Evolutionary conservation across 2,329 filamentous ascomycete species (phyloP).

Genomic region (Pseudogymnoascus sp.): DNA sequence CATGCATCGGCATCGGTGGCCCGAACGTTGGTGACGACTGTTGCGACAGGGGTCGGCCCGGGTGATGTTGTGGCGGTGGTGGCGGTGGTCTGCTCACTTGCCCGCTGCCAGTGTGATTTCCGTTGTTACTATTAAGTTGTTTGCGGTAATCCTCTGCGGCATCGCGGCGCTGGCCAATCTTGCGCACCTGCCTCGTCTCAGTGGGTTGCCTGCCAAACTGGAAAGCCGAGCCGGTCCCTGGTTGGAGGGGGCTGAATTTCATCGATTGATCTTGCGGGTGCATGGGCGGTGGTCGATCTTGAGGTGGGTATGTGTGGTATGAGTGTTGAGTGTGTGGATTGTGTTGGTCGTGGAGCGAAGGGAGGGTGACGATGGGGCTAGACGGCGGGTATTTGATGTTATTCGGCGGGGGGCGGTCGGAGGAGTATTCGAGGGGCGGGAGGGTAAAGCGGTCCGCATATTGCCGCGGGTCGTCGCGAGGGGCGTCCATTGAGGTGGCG

Average conservation of each 20-base stretch:
- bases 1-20: background rate
- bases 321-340: background rate
- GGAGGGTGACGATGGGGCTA: background rate
- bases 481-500: background rate
- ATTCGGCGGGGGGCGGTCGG: background rate
- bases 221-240: background rate
- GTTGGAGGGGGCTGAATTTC: background rate
- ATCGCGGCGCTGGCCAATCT: constrained; percentile 1
- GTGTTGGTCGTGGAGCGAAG: background rate
- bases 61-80: background rate
- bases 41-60: background rate
- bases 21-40: background rate
- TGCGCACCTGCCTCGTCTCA: constrained; percentile 2
- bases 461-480: background rate
- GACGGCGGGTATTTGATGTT: constrained; percentile 1
- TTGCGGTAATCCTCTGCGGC: background rate
- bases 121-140: background rate
- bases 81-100: background rate
- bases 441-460: background rate
- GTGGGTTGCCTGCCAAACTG: background rate
- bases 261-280: background rate
- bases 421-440: background rate
- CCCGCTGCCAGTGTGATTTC: background rate
- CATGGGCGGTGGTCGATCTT: background rate
- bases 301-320: background rate